Percentiles rank a stretch among this genome's conserved stretches.
phyloP scores from a whole-genome alignment of 2,329 filamentous ascomycete species.

The Xenosphaeropsis pyriputrescens region DNA sequence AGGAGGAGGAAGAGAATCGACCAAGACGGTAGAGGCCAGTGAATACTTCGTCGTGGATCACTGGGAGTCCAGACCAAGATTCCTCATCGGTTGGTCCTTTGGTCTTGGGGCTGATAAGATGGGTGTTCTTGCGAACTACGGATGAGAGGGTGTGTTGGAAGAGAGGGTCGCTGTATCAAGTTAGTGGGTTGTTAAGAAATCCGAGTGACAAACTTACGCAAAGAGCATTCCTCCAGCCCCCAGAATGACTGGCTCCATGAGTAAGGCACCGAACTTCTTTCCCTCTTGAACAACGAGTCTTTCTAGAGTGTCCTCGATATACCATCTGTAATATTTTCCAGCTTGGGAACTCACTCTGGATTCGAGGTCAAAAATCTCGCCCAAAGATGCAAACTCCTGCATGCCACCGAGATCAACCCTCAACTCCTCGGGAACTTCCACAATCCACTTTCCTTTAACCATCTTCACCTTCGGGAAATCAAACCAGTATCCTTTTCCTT shows the following conservation, averaged over 20 bases:
- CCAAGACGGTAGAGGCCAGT: constrained; percentile 75
- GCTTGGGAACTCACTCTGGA: constrained; percentile 28
- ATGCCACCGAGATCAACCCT: constrained; percentile 6
- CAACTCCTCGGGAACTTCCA: constrained; percentile 20
- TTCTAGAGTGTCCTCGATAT: constrained; percentile 40
- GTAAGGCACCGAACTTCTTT: constrained; percentile 58
- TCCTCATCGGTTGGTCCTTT: constrained; percentile 8
- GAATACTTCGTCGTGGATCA: constrained; percentile 81
- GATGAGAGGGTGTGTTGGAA: constrained; percentile 62
- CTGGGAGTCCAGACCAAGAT: constrained; percentile 58
- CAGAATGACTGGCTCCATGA: constrained; percentile 68
- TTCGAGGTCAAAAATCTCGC: constrained; percentile 44
- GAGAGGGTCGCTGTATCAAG: constrained; percentile 50
- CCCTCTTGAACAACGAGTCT: constrained; percentile 36
- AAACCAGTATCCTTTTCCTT: constrained; percentile 67
- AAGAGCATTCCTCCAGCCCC: constrained; percentile 78
- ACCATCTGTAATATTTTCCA: constrained; percentile 34
- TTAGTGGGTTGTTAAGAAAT: not conserved
- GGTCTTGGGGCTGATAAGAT: constrained; percentile 30
- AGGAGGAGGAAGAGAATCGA: constrained; percentile 52
- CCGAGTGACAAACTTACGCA: constrained; percentile 34
- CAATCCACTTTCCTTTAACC: constrained; percentile 48
- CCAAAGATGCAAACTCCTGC: constrained; percentile 23
- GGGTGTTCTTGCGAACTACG: constrained; percentile 43
- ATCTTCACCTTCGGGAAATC: constrained; percentile 63